phyloP scores from a whole-genome alignment of 305 asterid genomes.

The Solanum hybrid region DNA sequence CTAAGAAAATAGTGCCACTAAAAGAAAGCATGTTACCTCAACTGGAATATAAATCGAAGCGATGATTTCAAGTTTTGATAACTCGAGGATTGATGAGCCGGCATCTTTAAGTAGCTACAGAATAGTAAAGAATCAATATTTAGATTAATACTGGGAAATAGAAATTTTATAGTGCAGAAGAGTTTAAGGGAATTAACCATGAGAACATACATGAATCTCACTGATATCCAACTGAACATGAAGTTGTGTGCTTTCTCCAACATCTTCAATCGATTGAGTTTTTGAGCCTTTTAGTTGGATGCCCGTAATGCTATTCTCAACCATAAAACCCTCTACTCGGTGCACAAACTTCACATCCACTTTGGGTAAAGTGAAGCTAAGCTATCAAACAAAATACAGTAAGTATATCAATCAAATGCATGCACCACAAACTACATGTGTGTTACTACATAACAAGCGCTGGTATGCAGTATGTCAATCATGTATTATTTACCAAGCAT shows the following conservation, averaged over 20 bases:
- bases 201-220: slow-evolving; percentile 77
- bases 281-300: slow-evolving; percentile 64
- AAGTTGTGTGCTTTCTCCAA: slow-evolving; percentile 62
- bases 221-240: slow-evolving; percentile 81
- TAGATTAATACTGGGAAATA: slow-evolving; percentile 11
- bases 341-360: slow-evolving; percentile 65
- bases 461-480: not conserved
- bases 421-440: slow-evolving; percentile 1
- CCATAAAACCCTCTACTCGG: slow-evolving; percentile 47
- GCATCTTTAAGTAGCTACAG: slow-evolving; percentile 77
- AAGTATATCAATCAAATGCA: slow-evolving; percentile 12
- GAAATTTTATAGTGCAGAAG: not conserved
- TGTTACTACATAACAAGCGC: not conserved
- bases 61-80: slow-evolving; percentile 62
- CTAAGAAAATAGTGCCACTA: not conserved
- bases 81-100: slow-evolving; percentile 78
- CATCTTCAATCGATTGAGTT: slow-evolving; percentile 63
- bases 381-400: slow-evolving; percentile 31
- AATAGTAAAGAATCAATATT: slow-evolving; percentile 29
- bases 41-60: slow-evolving; percentile 69
- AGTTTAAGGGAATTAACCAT: slow-evolving; percentile 9
- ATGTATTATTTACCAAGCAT: not conserved
- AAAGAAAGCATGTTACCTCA: slow-evolving; percentile 6
- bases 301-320: slow-evolving; percentile 79
- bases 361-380: slow-evolving; percentile 80